Conservation (phyloP, 2,329 filamentous ascomycete species). For the Conoideocrella luteorostrata region DNA sequence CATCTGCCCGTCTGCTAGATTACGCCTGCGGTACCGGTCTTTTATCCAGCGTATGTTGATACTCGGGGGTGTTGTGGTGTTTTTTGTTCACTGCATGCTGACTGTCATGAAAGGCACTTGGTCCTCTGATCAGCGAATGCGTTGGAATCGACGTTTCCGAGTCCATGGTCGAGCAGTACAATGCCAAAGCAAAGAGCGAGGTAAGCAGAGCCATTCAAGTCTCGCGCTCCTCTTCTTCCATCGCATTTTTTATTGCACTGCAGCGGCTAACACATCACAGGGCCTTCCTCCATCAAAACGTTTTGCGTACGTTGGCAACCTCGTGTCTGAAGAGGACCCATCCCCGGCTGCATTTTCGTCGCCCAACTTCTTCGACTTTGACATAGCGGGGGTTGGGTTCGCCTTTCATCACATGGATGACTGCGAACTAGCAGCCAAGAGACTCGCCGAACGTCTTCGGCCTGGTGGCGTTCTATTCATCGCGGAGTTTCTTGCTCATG, state of each 20-base stretch:
- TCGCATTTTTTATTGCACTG: background rate
- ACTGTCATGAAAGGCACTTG: conserved; percentile 16
- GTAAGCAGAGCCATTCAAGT: conserved; percentile 23
- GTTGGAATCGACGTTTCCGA: conserved; percentile 65
- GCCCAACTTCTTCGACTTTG: conserved; percentile 61
- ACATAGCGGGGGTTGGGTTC: conserved; percentile 56
- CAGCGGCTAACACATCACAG: too few relatives aligned
- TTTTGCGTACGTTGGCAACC: conserved; percentile 51
- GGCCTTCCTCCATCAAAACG: conserved; percentile 47
- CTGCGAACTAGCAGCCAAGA: conserved; percentile 50
- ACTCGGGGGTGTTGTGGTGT: too few relatives aligned
- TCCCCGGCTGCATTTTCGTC: conserved; percentile 50
- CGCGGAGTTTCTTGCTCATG: conserved; percentile 59
- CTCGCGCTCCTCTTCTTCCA: background rate
- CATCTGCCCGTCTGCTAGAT: conserved; percentile 54
- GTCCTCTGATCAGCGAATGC: conserved; percentile 39
- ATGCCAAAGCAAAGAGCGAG: conserved; percentile 50
- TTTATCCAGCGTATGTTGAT: conserved; percentile 50
- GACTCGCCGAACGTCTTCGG: conserved; percentile 55
- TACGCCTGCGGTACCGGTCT: conserved; percentile 71
- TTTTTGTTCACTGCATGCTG: too few relatives aligned
- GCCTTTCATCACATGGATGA: conserved; percentile 65
- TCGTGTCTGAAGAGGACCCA: conserved; percentile 39
- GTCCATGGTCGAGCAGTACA: conserved; percentile 65
- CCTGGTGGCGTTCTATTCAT: conserved; percentile 62